Percentiles rank a stretch among this genome's conserved stretches.
These are phyloP conservation scores for Paracamarosporium sp. DNA, from an alignment of 2,329 filamentous ascomycete species.

Conservation along the genomic window DNA sequence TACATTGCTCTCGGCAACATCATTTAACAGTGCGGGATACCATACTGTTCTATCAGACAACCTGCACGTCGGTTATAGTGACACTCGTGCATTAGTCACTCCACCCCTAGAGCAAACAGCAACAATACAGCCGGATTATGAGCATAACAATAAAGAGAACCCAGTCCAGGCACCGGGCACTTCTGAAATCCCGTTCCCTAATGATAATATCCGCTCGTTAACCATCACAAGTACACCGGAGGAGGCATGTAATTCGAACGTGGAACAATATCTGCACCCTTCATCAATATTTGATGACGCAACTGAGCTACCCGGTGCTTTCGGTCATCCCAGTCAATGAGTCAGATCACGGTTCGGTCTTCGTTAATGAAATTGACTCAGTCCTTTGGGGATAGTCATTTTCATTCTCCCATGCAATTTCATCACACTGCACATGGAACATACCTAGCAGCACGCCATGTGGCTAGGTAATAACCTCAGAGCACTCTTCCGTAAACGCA, in stretches of 20 bases:
- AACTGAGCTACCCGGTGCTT: background rate
- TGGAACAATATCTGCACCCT: background rate
- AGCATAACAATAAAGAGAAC: slow-evolving; percentile 13
- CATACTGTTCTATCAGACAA: background rate
- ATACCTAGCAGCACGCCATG: too few relatives aligned
- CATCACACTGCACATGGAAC: too few relatives aligned
- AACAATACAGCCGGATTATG: background rate
- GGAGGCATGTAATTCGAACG: too few relatives aligned
- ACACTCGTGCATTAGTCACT: too few relatives aligned
- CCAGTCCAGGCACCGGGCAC: background rate
- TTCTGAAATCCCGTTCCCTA: too few relatives aligned
- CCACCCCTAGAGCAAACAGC: too few relatives aligned
- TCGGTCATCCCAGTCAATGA: background rate
- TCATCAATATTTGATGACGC: slow-evolving; percentile 6
- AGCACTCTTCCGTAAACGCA: background rate
- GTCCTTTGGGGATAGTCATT: background rate
- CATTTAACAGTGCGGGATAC: background rate
- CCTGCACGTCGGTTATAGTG: background rate
- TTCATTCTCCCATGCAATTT: too few relatives aligned
- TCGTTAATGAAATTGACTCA: background rate
- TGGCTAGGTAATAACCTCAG: background rate
- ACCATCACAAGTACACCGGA: background rate
- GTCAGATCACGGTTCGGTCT: background rate
- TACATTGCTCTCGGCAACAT: slow-evolving; percentile 1
- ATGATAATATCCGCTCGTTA: background rate